Evolutionary conservation across 495 filamentous ascomycete genomes (phyloP).

Genomic region (Talaromyces thailandensis): DNA sequence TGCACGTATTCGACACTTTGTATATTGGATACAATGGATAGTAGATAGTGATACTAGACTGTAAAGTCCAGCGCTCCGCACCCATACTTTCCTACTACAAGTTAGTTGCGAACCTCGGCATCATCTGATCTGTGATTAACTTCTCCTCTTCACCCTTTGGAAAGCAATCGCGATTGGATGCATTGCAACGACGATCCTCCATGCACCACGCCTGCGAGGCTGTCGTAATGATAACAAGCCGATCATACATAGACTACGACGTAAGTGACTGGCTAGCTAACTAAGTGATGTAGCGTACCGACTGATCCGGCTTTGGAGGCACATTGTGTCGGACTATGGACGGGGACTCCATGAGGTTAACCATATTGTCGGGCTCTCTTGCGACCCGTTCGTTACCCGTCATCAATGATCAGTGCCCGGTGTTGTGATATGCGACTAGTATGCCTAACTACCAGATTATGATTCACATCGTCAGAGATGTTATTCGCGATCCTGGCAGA

Average conservation of each 20-base stretch:
- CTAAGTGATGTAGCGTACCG: neutral
- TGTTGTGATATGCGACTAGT: neutral
- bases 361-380: constrained; percentile 5
- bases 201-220: neutral
- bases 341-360: constrained; percentile 2
- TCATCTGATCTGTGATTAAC: neutral
- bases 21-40: too few relatives aligned
- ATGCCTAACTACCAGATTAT: too few relatives aligned
- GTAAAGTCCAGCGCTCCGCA: neutral
- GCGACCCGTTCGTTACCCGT: neutral
- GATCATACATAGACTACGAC: neutral
- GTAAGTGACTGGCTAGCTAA: neutral
- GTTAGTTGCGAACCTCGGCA: neutral
- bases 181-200: neutral
- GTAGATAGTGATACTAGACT: too few relatives aligned
- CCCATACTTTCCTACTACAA: neutral
- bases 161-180: neutral
- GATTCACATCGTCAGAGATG: too few relatives aligned
- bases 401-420: neutral
- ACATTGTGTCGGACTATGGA: neutral
- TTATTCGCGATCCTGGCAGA: neutral
- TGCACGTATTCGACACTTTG: neutral
- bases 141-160: neutral
- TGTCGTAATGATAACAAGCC: neutral
- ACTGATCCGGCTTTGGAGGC: neutral